phyloP scores from a whole-genome alignment of 2,329 filamentous ascomycete species.

The Colletotrichum siamense region DNA sequence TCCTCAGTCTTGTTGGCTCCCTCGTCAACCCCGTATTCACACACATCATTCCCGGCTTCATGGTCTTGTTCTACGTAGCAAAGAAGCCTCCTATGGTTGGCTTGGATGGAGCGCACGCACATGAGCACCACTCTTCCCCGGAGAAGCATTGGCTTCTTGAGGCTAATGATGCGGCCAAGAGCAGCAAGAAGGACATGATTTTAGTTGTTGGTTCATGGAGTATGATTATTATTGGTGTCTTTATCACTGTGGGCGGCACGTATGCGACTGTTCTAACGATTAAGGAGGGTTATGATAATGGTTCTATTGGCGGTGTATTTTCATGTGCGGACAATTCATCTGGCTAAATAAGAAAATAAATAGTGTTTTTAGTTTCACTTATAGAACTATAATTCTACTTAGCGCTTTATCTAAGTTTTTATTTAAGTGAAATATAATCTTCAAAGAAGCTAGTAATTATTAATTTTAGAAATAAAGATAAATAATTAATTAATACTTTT shows the following conservation, averaged over 20 bases:
- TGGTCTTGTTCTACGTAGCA: not conserved
- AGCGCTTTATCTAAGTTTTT: no score
- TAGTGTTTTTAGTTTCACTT: rapidly evolving
- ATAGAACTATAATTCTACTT: no score
- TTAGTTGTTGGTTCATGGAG: conserved; percentile 27
- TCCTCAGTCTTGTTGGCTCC: not conserved
- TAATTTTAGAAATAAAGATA: no score
- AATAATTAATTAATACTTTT: no score
- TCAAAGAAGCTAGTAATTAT: no score
- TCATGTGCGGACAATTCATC: conserved; percentile 32
- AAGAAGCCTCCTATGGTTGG: not conserved
- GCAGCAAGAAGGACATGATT: conserved; percentile 25
- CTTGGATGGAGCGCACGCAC: not conserved
- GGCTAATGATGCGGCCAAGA: not conserved
- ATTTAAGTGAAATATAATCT: no score
- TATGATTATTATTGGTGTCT: conserved; percentile 31
- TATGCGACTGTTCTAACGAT: conserved; percentile 30
- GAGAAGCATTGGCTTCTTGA: not conserved
- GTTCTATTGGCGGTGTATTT: conserved; percentile 28
- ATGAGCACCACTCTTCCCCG: not conserved
- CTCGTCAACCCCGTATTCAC: not conserved
- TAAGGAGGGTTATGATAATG: conserved; percentile 26
- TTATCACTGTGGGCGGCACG: conserved; percentile 11
- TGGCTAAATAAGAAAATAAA: rapidly evolving
- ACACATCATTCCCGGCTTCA: not conserved